These are phyloP conservation scores for Stemphylium lycopersici DNA, from an alignment of 2,329 filamentous ascomycete species.

Conservation along the genomic window DNA sequence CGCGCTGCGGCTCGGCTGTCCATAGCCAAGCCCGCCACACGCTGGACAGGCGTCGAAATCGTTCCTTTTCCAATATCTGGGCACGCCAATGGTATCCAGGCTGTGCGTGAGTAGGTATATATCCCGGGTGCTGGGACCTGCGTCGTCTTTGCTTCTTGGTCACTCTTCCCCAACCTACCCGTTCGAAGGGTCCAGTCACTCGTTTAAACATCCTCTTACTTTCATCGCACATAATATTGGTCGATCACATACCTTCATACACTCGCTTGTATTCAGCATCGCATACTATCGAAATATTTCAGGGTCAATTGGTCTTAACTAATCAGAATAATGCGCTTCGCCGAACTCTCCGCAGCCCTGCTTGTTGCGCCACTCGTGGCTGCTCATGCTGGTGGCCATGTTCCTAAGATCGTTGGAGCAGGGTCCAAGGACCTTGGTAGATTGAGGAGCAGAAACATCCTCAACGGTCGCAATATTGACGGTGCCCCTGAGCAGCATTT, in stretches of 20 bases:
- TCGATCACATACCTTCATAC: constrained; percentile 7
- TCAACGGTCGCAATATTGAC: constrained; percentile 24
- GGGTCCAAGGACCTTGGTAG: constrained; percentile 23
- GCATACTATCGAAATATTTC: neutral
- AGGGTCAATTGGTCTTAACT: neutral
- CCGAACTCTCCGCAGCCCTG: constrained; percentile 34
- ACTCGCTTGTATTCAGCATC: constrained; percentile 11
- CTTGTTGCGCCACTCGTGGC: constrained; percentile 39
- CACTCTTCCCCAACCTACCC: constrained; percentile 16
- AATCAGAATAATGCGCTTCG: constrained; percentile 38
- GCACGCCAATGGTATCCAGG: constrained; percentile 6
- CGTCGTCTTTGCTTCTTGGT: neutral
- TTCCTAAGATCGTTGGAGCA: constrained; percentile 44
- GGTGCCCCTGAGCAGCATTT: constrained; percentile 21
- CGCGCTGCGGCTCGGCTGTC: constrained; percentile 11
- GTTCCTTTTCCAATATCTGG: constrained; percentile 6
- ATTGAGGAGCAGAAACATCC: constrained; percentile 36
- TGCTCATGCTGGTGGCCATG: constrained; percentile 37
- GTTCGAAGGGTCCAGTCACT: constrained; percentile 20
- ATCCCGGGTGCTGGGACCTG: constrained; percentile 5
- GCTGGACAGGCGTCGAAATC: constrained; percentile 1
- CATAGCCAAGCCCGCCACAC: constrained; percentile 18
- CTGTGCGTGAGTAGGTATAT: constrained; percentile 5
- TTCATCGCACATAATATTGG: constrained; percentile 8
- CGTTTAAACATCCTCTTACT: constrained; percentile 17